These are phyloP conservation scores for Fusarium xylarioides DNA, from an alignment of 2,329 filamentous ascomycete genomes.

Conservation along the genomic window DNA sequence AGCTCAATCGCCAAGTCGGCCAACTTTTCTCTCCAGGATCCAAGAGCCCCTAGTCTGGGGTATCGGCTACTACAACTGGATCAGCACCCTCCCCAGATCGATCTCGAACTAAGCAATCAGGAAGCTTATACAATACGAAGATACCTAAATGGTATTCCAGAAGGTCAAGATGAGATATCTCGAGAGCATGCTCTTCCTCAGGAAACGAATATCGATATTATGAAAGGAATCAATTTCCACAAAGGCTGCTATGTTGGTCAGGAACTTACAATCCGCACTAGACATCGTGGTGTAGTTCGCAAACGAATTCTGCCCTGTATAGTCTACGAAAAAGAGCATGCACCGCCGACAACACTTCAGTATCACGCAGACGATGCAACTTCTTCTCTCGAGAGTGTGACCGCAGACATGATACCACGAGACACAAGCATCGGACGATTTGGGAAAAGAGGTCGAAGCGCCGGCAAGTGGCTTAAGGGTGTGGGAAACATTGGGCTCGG, in stretches of 20 bases:
- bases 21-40: constrained; percentile 58
- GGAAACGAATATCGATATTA: constrained; percentile 89
- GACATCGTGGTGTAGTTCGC: constrained; percentile 91
- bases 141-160: constrained; percentile 82
- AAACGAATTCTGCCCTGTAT: constrained; percentile 87
- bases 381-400: constrained; percentile 38
- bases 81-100: constrained; percentile 48
- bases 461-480: constrained; percentile 82
- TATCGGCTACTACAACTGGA: constrained; percentile 55
- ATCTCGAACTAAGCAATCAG: constrained; percentile 59
- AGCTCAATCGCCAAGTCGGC: constrained; percentile 30
- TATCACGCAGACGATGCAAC: constrained; percentile 53
- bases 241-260: constrained; percentile 98
- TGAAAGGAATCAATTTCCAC: constrained; percentile 86
- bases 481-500: constrained; percentile 88
- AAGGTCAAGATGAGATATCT: constrained; percentile 83
- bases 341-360: constrained; percentile 52
- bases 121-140: constrained; percentile 77
- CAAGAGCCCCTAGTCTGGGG: constrained; percentile 65
- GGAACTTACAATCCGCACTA: constrained; percentile 94
- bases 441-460: constrained; percentile 71
- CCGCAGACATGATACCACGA: constrained; percentile 52
- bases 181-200: constrained; percentile 79
- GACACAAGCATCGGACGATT: constrained; percentile 61
- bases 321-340: constrained; percentile 66